Conservation (phyloP, 805 yeast species). For the Diddensiella transvaalensis region DNA sequence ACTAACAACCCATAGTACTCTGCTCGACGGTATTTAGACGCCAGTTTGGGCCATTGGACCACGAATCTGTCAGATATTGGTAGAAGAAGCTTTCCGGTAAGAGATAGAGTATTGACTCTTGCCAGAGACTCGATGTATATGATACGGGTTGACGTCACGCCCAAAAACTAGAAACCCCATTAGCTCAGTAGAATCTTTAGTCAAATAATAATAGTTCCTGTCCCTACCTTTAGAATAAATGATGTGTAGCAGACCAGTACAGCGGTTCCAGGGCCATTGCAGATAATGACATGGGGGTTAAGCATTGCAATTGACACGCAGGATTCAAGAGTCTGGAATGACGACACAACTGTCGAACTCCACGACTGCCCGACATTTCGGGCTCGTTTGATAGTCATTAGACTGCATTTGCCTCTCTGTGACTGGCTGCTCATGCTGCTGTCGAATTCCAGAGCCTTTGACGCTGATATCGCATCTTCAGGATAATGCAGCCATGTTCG, state of each 20-base stretch:
- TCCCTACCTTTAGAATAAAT: constrained; percentile 48
- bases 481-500: constrained; percentile 42
- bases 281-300: constrained; percentile 44
- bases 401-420: constrained; percentile 34
- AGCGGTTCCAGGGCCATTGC: constrained; percentile 83
- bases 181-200: background rate
- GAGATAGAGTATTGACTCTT: constrained; percentile 67
- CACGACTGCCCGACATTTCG: constrained; percentile 57
- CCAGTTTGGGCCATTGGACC: constrained; percentile 83
- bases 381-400: constrained; percentile 49
- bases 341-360: constrained; percentile 44
- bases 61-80: constrained; percentile 73
- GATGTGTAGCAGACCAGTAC: constrained; percentile 63
- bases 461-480: constrained; percentile 50
- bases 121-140: constrained; percentile 86
- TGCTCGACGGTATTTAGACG: constrained; percentile 48
- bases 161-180: constrained; percentile 15
- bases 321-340: constrained; percentile 37
- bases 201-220: background rate
- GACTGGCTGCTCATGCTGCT: constrained; percentile 4
- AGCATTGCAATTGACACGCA: constrained; percentile 31
- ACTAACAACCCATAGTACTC: constrained; percentile 80
- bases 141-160: constrained; percentile 46
- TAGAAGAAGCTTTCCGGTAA: constrained; percentile 68
- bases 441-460: constrained; percentile 29